These are phyloP conservation scores for Cutaneotrichosporon dermatis DNA, from an alignment of 1,284 basidiomycete genomes.

Conservation along the genomic window DNA sequence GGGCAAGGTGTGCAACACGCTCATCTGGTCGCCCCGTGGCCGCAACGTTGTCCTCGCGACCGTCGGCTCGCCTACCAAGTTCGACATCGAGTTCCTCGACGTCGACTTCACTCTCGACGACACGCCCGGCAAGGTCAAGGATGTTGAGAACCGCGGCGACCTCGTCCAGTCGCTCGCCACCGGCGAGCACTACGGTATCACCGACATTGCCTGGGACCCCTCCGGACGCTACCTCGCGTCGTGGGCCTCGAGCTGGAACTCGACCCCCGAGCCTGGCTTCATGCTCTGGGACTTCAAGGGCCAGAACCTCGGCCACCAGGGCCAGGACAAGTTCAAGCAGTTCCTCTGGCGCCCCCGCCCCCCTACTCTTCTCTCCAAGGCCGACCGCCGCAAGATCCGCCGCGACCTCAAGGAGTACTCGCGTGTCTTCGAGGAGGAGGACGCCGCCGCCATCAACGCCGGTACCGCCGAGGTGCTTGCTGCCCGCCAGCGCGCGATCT, in stretches of 20 bases:
- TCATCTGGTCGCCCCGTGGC: constrained; percentile 96
- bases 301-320: constrained; percentile 80
- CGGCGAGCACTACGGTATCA: constrained; percentile 97
- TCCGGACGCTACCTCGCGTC: constrained; percentile 90
- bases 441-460: constrained; percentile 89
- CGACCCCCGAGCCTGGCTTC: constrained; percentile 92
- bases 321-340: constrained; percentile 96
- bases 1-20: constrained; percentile 84
- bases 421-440: constrained; percentile 91
- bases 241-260: constrained; percentile 91
- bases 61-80: constrained; percentile 90
- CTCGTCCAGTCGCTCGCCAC: constrained; percentile 77
- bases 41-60: constrained; percentile 94
- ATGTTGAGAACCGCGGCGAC: constrained; percentile 71
- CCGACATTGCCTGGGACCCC: constrained; percentile 98
- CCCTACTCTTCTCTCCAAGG: constrained; percentile 76
- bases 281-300: constrained; percentile 98
- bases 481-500: constrained; percentile 82
- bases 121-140: constrained; percentile 52
- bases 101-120: constrained; percentile 85
- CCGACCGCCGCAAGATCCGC: constrained; percentile 77
- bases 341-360: constrained; percentile 97
- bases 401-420: constrained; percentile 91
- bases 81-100: constrained; percentile 98
- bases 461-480: constrained; percentile 91